A percentile compares a stretch with the other conserved stretches of the same genome.
These are phyloP conservation scores for Hagleromyces aurorensis DNA, from an alignment of 805 yeast species.

Conservation along the genomic window DNA sequence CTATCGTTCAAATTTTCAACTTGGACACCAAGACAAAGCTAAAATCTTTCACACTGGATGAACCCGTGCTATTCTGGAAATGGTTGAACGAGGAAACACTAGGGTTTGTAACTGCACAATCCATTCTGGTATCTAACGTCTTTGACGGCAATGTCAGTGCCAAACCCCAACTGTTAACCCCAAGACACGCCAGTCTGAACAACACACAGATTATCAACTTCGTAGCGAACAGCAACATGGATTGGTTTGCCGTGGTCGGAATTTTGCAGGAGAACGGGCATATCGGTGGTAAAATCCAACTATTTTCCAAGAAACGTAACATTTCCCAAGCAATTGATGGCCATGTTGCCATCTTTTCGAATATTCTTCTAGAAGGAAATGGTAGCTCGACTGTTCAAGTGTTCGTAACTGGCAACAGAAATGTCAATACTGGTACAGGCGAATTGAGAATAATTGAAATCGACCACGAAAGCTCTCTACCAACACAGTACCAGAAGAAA, in stretches of 20 bases:
- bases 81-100: slow-evolving; percentile 72
- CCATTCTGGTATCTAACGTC: slow-evolving; percentile 74
- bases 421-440: slow-evolving; percentile 66
- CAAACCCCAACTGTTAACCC: slow-evolving; percentile 76
- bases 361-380: slow-evolving; percentile 66
- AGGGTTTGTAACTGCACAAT: slow-evolving; percentile 76
- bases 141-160: slow-evolving; percentile 68
- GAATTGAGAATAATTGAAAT: slow-evolving; percentile 90
- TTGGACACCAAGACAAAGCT: slow-evolving; percentile 80
- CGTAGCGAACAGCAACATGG: slow-evolving; percentile 66
- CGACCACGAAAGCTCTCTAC: slow-evolving; percentile 80
- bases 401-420: slow-evolving; percentile 87
- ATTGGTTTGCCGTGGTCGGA: slow-evolving; percentile 95
- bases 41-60: slow-evolving; percentile 76
- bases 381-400: slow-evolving; percentile 64
- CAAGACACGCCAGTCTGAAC: slow-evolving; percentile 71
- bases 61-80: slow-evolving; percentile 91
- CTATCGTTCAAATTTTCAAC: slow-evolving; percentile 91
- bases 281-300: slow-evolving; percentile 93
- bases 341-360: slow-evolving; percentile 88
- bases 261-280: slow-evolving; percentile 90
- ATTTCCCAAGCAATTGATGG: slow-evolving; percentile 97
- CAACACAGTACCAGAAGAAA: slow-evolving; percentile 73
- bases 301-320: slow-evolving; percentile 78
- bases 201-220: slow-evolving; percentile 87